These are phyloP conservation scores for Saccharomycopsis oosterbeekiorum DNA, from an alignment of 805 yeast species.

Conservation along the genomic window DNA sequence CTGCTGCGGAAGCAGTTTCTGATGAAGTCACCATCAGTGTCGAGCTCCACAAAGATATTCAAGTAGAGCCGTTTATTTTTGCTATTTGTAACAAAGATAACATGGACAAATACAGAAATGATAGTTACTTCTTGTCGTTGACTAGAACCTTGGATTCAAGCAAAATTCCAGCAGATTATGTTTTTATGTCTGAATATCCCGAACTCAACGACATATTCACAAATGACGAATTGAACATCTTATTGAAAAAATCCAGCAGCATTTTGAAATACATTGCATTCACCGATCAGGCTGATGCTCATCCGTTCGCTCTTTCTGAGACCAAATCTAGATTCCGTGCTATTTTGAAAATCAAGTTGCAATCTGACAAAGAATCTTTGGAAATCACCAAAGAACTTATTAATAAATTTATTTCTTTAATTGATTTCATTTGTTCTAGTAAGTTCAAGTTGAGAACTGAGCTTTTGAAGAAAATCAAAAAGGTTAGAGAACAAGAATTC, in stretches of 20 bases:
- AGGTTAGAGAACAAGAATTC: constrained; percentile 67
- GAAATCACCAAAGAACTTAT: constrained; percentile 41
- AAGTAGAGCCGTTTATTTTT: constrained; percentile 49
- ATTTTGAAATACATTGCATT: constrained; percentile 57
- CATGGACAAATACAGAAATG: constrained; percentile 68
- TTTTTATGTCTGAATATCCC: constrained; percentile 80
- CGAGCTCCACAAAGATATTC: constrained; percentile 35
- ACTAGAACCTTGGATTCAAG: constrained; percentile 72
- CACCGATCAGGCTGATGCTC: constrained; percentile 74
- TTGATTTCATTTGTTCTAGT: constrained; percentile 45
- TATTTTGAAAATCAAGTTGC: constrained; percentile 43
- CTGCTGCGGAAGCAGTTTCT: constrained; percentile 42
- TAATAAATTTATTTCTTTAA: constrained; percentile 44
- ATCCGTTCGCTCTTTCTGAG: constrained; percentile 54
- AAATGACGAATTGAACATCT: constrained; percentile 34
- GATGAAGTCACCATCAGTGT: constrained; percentile 57
- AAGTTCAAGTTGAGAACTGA: constrained; percentile 60
- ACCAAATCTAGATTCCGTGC: constrained; percentile 41
- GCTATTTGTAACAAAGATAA: constrained; percentile 77
- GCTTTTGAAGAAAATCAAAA: constrained; percentile 62
- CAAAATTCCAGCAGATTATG: constrained; percentile 62
- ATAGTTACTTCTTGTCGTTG: constrained; percentile 72
- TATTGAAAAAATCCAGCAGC: constrained; percentile 31
- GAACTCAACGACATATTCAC: constrained; percentile 66
- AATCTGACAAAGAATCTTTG: constrained; percentile 40